Percentiles rank a stretch among this genome's conserved stretches.
Evolutionary conservation across 1,284 basidiomycete genomes (phyloP).

Genomic region (Abortiporus biennis): DNA sequence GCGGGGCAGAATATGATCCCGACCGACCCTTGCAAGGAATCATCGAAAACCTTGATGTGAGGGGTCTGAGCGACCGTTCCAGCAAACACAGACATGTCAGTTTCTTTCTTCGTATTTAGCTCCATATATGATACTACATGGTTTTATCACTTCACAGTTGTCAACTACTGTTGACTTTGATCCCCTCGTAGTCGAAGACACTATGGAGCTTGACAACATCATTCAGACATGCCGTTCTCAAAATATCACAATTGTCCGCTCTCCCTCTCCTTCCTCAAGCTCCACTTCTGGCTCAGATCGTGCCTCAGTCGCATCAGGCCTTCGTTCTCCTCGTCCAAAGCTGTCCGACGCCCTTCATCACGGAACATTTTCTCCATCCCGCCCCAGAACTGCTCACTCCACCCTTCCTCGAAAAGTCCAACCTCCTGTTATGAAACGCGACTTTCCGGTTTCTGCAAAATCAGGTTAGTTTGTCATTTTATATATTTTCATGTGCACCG

Average conservation of each 20-base stretch:
- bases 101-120: conserved; percentile 36
- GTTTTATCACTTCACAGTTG: conserved; percentile 14
- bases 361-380: conserved; percentile 63
- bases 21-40: conserved; percentile 76
- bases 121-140: not conserved
- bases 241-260: conserved; percentile 23
- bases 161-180: conserved; percentile 30
- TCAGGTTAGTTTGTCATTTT: not conserved
- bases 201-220: conserved; percentile 57
- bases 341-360: conserved; percentile 61
- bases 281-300: conserved; percentile 32
- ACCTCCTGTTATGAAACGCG: not conserved
- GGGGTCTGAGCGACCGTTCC: not conserved
- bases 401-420: conserved; percentile 13
- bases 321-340: conserved; percentile 42
- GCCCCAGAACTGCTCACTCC: conserved; percentile 48
- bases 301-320: conserved; percentile 21
- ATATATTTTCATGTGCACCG: not conserved
- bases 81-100: no score
- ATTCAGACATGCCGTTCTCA: conserved; percentile 45
- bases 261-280: conserved; percentile 28
- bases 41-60: conserved; percentile 45
- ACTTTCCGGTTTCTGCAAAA: not conserved
- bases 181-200: conserved; percentile 52
- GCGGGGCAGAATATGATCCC: conserved; percentile 82